Percentiles rank a stretch among this genome's conserved stretches.
These are phyloP conservation scores for Kwoniella dendrophila DNA, from an alignment of 768 basidiomycete genomes.

Conservation along the genomic window DNA sequence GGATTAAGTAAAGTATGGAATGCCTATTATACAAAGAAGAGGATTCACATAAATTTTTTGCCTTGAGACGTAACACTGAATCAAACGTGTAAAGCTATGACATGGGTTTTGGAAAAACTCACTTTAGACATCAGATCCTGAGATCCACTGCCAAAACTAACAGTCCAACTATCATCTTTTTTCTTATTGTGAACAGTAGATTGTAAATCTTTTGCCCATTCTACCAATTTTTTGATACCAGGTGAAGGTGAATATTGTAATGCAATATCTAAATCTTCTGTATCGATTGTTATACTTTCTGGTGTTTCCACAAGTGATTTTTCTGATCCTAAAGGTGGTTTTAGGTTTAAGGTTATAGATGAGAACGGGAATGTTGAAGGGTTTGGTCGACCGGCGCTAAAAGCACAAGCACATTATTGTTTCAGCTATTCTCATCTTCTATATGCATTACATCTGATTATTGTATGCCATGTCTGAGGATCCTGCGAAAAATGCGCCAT, in stretches of 20 bases:
- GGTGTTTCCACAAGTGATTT: slow-evolving; percentile 59
- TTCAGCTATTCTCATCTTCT: no score
- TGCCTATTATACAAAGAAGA: slow-evolving; percentile 60
- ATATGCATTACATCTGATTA: no score
- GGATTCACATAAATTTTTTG: background rate
- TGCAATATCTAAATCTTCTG: slow-evolving; percentile 64
- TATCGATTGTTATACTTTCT: slow-evolving; percentile 63
- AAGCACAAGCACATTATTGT: no score
- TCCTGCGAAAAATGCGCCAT: no score
- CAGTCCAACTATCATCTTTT: slow-evolving; percentile 68
- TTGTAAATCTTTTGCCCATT: slow-evolving; percentile 64
- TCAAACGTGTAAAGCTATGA: background rate
- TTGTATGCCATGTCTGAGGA: no score
- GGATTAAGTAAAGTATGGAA: slow-evolving; percentile 71
- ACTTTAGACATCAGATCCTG: slow-evolving; percentile 91
- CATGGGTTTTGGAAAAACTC: slow-evolving; percentile 19
- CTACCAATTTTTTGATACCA: slow-evolving; percentile 65
- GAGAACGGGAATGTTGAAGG: slow-evolving; percentile 87
- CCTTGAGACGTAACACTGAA: background rate
- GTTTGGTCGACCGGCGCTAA: slow-evolving; percentile 82
- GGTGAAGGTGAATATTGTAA: slow-evolving; percentile 74
- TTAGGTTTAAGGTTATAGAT: slow-evolving; percentile 64
- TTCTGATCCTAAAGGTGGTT: slow-evolving; percentile 51
- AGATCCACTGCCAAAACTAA: slow-evolving; percentile 78
- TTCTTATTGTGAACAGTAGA: slow-evolving; percentile 67